phyloP scores from a whole-genome alignment of 2,329 filamentous ascomycete genomes.

The Aspergillus fijiensis region DNA sequence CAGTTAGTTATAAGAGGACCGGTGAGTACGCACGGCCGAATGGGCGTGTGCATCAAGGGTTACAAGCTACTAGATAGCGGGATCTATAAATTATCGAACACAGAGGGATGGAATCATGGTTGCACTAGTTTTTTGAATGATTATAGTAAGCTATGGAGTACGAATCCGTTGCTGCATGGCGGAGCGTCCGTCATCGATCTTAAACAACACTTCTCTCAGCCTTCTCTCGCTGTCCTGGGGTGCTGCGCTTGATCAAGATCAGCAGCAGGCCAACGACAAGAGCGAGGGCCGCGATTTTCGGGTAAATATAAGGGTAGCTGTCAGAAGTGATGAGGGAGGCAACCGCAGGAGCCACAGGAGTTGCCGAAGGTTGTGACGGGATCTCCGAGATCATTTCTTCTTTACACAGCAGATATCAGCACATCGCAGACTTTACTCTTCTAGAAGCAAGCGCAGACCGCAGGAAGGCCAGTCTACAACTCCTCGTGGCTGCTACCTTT shows the following conservation, averaged over 20 bases:
- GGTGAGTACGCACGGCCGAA: not conserved
- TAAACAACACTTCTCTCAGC: conserved; percentile 21
- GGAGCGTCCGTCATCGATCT: not conserved
- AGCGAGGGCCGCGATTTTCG: conserved; percentile 20
- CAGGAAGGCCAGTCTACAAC: conserved; percentile 51
- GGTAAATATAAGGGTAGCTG: conserved; percentile 14
- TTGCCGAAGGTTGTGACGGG: conserved; percentile 12
- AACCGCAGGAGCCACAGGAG: conserved; percentile 8
- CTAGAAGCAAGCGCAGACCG: conserved; percentile 26
- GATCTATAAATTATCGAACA: not conserved
- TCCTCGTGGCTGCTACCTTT: conserved; percentile 69
- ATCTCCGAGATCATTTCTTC: conserved; percentile 21
- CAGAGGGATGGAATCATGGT: not conserved
- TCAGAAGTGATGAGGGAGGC: conserved; percentile 8
- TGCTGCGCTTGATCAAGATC: conserved; percentile 15
- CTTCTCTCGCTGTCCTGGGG: conserved; percentile 12
- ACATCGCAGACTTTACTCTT: conserved; percentile 25
- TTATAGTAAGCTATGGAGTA: not conserved
- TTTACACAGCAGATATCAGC: conserved; percentile 33
- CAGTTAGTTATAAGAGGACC: not conserved
- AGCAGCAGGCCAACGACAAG: conserved; percentile 22
- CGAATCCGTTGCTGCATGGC: not conserved
- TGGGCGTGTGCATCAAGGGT: not conserved
- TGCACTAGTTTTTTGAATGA: not conserved
- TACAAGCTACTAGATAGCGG: not conserved